Base-by-base conservation (phyloP, 1,284 basidiomycete genomes). In the Quambalaria eucalypti region DNA sequence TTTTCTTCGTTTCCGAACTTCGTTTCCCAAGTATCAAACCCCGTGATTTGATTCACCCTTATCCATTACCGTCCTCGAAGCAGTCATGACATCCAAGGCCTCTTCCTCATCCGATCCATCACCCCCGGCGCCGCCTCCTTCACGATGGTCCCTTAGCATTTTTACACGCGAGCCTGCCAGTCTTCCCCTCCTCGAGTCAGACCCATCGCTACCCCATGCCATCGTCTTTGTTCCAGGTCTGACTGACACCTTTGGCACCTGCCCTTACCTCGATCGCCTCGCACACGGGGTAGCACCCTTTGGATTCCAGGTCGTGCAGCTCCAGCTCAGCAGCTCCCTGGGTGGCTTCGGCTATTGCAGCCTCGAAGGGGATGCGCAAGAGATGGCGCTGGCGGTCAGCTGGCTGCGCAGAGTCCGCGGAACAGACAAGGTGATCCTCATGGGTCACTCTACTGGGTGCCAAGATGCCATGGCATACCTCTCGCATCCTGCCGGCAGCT, bases 391-490 rank as follows among this genome's bases (percentile, higher is more conserved):
- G 1, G 60, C 66, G 19, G 50, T 72, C 23, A 48, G 56, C 12
- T 61, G 62, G 38, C 51, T 74, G 2, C 47, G 60, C 9, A 46
- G 52, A 7, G 2, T 30, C 10, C 57, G 60, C 23, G 28, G 50
- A 4, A 23, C 47, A 2, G 67, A 65, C 47, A 59, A 57, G 29
- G 52, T 74, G 23, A 58, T 74, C 7, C 42, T 74, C 6, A 68
- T 72, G 64, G 71, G 71, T 5, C 71, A 74, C 46, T 69, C 64
- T n/a, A 74, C 71, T 0, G 71, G 71, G 2, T 72, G 68, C 38
- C 69, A 74, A 42, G 70, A 72, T 38, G 54, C 62, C n/a, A 48
- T 72, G n/a, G 55, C 59, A 10, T 65, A 64, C 40, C 52, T 73
- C 8, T 56, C 59, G 5, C 26, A 44, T 28, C n/a, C 50, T 64